Evolutionary conservation across 441 rosid species (phyloP), one percentile per base, ranked within the genome.

Genomic region (Croton setiger): DNA sequence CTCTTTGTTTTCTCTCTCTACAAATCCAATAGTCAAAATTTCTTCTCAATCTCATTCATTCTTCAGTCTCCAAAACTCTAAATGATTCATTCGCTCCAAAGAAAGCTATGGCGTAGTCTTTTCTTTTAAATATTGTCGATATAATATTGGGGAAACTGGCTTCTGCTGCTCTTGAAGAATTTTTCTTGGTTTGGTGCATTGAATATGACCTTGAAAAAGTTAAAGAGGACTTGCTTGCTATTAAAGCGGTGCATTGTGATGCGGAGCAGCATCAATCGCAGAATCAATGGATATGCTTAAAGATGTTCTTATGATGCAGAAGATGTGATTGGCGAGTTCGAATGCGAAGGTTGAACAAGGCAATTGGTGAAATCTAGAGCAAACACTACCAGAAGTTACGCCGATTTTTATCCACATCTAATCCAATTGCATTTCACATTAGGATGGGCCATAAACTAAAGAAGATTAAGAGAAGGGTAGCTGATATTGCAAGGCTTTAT

Each of bases 391-490:
- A 57, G 59, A 23, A 73, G 64, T 64, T 57, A 64, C 7, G 48
- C 41, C 69, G 60, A 2, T 72, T 72, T 52, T 57, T 72, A 15
- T 64, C 75, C 11, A 18, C n/a, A 0, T 72, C 70, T 33, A 72
- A 64, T 23, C 64, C 64, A 5, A 13, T 72, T 5, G 65, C 31
- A 5, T 64, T 56, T 11, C 59, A 65, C 17, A 33, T 64, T 8
- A 45, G 36, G 49, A 58, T 72, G 58, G 69, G 61, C 3, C 68
- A 31, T 53, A 63, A 17, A 53, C 31, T 70, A 2, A 63, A 63
- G 63, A 21, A 52, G 12, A 58, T 72, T 14, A 47, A 33, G 13
- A 10, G 15, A 6, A 64, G 45, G 8, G 17, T 64, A 2, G 60
- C 17, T 27, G 60, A 49, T 12, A 64, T 64, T 39, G 44, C 44